These are phyloP conservation scores for Cystobasidiaceae sp. DNA, from an alignment of 1,284 basidiomycete genomes.

Conservation along the genomic window DNA sequence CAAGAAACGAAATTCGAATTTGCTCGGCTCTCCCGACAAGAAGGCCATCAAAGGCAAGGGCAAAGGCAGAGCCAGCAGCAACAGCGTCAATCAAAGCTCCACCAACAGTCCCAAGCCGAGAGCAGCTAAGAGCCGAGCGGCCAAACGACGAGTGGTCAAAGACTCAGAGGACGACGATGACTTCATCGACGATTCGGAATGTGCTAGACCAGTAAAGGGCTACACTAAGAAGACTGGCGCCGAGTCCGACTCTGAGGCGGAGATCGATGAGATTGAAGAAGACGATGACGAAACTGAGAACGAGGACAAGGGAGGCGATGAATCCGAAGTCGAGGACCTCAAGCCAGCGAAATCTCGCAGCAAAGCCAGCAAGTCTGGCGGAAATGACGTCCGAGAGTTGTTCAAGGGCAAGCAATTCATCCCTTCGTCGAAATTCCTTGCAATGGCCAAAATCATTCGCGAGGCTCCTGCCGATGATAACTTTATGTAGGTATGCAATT, in stretches of 20 bases:
- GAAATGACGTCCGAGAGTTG: neutral
- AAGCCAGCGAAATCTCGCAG: too few species aligned
- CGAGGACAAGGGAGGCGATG: neutral
- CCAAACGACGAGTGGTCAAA: neutral
- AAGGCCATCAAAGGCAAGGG: constrained; percentile 24
- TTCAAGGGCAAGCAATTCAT: constrained; percentile 1
- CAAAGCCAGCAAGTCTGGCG: too few species aligned
- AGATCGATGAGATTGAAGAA: neutral
- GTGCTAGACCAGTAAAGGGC: neutral
- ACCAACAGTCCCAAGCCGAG: neutral
- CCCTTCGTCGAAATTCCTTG: constrained; percentile 5
- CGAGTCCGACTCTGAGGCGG: neutral
- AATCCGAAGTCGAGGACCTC: neutral
- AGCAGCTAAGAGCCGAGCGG: constrained; percentile 9
- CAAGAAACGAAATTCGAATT: constrained; percentile 27
- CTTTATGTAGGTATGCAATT: constrained; percentile 1
- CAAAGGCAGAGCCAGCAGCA: neutral
- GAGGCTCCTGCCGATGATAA: constrained; percentile 21
- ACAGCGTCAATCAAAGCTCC: neutral
- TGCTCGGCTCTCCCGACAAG: too few species aligned
- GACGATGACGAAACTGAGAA: neutral
- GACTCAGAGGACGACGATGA: constrained; percentile 36
- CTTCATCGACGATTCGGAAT: constrained; percentile 42
- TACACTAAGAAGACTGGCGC: constrained; percentile 18
- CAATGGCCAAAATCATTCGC: constrained; percentile 1